Percentiles rank a stretch among this genome's conserved stretches.
phyloP scores from a whole-genome alignment of 768 basidiomycete species.

The Cyathus striatus region DNA sequence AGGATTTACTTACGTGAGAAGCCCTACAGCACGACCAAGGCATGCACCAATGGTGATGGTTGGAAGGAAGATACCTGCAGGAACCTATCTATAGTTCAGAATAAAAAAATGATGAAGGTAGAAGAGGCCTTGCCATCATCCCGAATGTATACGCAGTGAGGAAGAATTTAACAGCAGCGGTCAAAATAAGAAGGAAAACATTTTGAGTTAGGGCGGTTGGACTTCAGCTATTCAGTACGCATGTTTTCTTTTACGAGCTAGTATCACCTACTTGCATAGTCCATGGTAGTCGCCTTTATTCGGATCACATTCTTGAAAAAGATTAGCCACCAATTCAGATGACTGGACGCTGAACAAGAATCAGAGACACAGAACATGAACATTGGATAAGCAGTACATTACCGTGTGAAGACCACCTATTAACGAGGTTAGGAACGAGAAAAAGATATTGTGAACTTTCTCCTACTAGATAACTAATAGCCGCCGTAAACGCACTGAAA shows the following conservation, averaged over 20 bases:
- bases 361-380: conserved; percentile 1
- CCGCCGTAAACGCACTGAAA: conserved; percentile 62
- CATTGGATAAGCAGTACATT: too few species aligned
- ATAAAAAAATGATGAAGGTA: neutral
- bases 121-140: conserved; percentile 50
- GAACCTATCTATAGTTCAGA: conserved; percentile 38
- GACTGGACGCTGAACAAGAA: conserved; percentile 49
- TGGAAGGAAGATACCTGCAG: conserved; percentile 73
- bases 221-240: conserved; percentile 24
- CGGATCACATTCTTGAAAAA: conserved; percentile 80
- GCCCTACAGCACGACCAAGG: conserved; percentile 64
- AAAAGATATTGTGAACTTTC: neutral
- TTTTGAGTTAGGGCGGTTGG: conserved; percentile 64
- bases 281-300: conserved; percentile 64
- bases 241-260: neutral
- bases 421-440: too few species aligned
- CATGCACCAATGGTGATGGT: conserved; percentile 74
- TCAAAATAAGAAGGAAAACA: conserved; percentile 59
- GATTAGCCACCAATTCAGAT: conserved; percentile 78
- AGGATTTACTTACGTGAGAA: conserved; percentile 47
- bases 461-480: conserved; percentile 61
- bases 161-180: conserved; percentile 54
- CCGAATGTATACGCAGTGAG: conserved; percentile 78
- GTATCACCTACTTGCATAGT: conserved; percentile 65
- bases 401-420: conserved; percentile 67